A percentile compares a stretch with the other conserved stretches of the same genome.
phyloP scores from a whole-genome alignment of 352 stramenopile species.

The Pythium coloratum region DNA sequence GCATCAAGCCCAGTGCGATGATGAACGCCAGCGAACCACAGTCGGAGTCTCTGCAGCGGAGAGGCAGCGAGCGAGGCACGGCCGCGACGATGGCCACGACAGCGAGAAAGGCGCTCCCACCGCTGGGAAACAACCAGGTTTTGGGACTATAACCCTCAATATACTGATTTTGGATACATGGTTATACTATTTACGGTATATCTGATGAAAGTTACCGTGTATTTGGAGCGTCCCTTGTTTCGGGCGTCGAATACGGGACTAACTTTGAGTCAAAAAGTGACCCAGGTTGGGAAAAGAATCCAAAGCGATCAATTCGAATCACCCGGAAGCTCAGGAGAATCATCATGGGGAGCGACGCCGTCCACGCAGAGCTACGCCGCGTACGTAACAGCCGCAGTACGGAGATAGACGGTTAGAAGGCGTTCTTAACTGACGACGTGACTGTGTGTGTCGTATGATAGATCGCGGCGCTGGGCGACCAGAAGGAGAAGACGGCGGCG shows the following conservation, averaged over 20 bases:
- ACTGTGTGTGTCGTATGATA: conserved; percentile 21
- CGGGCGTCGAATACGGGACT: not conserved
- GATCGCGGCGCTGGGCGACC: conserved; percentile 66
- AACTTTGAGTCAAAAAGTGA: conserved; percentile 7
- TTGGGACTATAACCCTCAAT: conserved; percentile 13
- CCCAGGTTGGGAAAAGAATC: conserved; percentile 19
- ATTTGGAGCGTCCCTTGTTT: conserved; percentile 10
- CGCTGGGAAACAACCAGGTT: conserved; percentile 53
- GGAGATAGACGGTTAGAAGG: not conserved
- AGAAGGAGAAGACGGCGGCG: conserved; percentile 70
- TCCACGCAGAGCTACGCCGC: conserved; percentile 45
- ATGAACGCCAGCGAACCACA: conserved; percentile 2
- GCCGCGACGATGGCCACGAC: conserved; percentile 7
- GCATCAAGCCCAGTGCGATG: conserved; percentile 25
- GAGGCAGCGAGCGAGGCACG: conserved; percentile 43
- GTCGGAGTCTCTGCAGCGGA: conserved; percentile 33
- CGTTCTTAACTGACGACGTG: not conserved
- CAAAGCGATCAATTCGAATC: conserved; percentile 9
- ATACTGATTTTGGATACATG: conserved; percentile 6
- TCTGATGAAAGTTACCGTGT: not conserved
- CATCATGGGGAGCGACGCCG: conserved; percentile 20
- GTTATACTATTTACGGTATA: not conserved
- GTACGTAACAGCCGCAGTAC: conserved; percentile 32
- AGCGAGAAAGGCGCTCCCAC: conserved; percentile 48
- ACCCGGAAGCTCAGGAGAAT: not conserved